Percentiles rank a stretch among this genome's conserved stretches.
These are phyloP conservation scores for Carpinus fangiana DNA, from an alignment of 306 rosid genomes.

Conservation along the genomic window DNA sequence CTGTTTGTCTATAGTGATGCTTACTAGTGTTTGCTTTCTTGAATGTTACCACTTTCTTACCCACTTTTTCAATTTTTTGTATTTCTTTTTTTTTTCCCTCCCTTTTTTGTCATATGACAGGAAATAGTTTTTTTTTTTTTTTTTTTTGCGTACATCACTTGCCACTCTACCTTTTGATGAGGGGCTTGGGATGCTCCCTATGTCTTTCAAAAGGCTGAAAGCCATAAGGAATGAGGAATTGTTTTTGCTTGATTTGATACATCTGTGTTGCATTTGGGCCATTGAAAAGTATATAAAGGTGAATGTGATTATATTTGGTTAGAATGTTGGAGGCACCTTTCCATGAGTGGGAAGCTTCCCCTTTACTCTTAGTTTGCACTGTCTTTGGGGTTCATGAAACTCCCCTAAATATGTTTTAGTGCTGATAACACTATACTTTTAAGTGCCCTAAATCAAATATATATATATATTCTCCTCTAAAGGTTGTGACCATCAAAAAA, in stretches of 20 bases:
- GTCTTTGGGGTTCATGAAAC: conserved; percentile 24
- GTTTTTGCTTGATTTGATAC: conserved; percentile 66
- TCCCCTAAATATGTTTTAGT: conserved; percentile 2
- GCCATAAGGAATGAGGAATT: conserved; percentile 55
- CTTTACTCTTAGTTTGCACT: conserved; percentile 34
- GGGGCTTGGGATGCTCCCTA: conserved; percentile 65
- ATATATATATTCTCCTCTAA: not conserved
- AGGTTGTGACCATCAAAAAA: not conserved
- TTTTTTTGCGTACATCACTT: conserved; percentile 22
- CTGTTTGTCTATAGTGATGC: conserved; percentile 42
- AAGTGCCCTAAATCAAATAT: too few species aligned
- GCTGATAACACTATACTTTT: not conserved
- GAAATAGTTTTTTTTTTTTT: conserved; percentile 21
- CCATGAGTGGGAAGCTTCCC: conserved; percentile 36
- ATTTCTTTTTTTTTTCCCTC: conserved; percentile 21
- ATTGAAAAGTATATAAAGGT: conserved; percentile 44
- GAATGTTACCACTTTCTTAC: conserved; percentile 38
- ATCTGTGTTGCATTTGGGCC: conserved; percentile 57
- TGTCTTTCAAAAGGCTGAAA: conserved; percentile 62
- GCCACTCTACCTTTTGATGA: conserved; percentile 58
- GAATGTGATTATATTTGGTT: conserved; percentile 45
- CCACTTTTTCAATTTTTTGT: conserved; percentile 26
- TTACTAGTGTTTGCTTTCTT: conserved; percentile 47
- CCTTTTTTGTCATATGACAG: conserved; percentile 26
- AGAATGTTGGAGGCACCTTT: conserved; percentile 53